Conservation (phyloP, 257 asterid genomes). For the Vinca minor region DNA sequence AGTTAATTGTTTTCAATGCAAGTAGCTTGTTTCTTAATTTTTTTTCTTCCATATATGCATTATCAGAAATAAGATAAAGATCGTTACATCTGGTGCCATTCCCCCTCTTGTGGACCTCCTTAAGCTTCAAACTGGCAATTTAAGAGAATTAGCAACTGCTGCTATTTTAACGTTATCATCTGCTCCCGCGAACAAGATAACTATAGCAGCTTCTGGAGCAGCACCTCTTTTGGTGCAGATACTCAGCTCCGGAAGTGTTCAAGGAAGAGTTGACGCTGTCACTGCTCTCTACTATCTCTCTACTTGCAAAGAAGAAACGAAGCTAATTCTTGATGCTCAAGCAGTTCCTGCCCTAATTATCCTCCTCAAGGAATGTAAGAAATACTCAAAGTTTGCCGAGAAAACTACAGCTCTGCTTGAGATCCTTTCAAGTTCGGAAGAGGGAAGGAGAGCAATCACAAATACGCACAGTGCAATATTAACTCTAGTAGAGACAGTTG, state of each 20-base stretch:
- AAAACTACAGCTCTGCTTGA: slow-evolving; percentile 68
- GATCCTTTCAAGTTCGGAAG: slow-evolving; percentile 56
- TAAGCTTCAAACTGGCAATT: slow-evolving; percentile 43
- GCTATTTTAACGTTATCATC: slow-evolving; percentile 68
- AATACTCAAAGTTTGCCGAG: slow-evolving; percentile 77
- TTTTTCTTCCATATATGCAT: slow-evolving; percentile 11
- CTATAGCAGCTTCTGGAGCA: slow-evolving; percentile 66
- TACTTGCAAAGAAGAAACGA: slow-evolving; percentile 44
- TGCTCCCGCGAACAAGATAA: slow-evolving; percentile 55
- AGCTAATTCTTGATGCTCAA: slow-evolving; percentile 43
- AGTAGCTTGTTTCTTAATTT: slow-evolving; percentile 12
- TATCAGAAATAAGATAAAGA: slow-evolving; percentile 68
- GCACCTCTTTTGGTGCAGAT: slow-evolving; percentile 54
- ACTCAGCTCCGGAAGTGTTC: slow-evolving; percentile 71
- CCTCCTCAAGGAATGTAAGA: slow-evolving; percentile 79
- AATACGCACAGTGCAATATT: slow-evolving; percentile 55
- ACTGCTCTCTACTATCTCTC: slow-evolving; percentile 79
- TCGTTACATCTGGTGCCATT: slow-evolving; percentile 66
- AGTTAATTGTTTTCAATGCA: slow-evolving; percentile 12
- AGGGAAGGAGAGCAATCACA: slow-evolving; percentile 58
- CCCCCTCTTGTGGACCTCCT: slow-evolving; percentile 78
- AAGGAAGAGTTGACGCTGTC: slow-evolving; percentile 79
- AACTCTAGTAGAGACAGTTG: slow-evolving; percentile 69
- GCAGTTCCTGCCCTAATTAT: slow-evolving; percentile 59
- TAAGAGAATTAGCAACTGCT: slow-evolving; percentile 80